phyloP scores from a whole-genome alignment of 352 stramenopile genomes.

The Pythium volutum region DNA sequence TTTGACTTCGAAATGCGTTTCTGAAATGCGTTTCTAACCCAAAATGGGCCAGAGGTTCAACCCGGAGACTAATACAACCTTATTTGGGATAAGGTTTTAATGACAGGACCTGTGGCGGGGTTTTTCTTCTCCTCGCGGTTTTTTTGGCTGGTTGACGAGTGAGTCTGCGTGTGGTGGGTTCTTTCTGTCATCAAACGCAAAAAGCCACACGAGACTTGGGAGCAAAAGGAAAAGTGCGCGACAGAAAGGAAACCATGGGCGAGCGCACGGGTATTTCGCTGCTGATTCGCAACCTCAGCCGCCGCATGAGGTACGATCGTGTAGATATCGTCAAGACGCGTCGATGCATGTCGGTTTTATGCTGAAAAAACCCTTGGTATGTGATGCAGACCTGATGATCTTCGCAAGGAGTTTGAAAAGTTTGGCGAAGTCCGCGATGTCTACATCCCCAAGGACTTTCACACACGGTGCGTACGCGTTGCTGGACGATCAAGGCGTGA shows the following conservation, averaged over 20 bases:
- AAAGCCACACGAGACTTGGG: neutral
- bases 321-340: neutral
- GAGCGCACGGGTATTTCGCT: conserved; percentile 85
- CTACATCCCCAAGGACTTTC: conserved; percentile 94
- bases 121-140: conserved; percentile 2
- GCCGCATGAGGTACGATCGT: conserved; percentile 65
- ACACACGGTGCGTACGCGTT: conserved; percentile 74
- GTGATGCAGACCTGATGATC: conserved; percentile 75
- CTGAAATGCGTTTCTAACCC: neutral
- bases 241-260: conserved; percentile 15
- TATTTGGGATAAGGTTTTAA: conserved; percentile 10
- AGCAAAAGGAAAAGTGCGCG: neutral
- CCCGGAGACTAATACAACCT: conserved; percentile 13
- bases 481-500: neutral
- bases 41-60: conserved; percentile 14
- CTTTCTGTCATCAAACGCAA: conserved; percentile 7
- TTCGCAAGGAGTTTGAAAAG: conserved; percentile 91
- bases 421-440: conserved; percentile 94
- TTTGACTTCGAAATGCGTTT: neutral
- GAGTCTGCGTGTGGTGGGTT: neutral
- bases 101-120: conserved; percentile 2
- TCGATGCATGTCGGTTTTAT: conserved; percentile 1
- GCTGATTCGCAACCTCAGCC: conserved; percentile 92
- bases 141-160: conserved; percentile 18
- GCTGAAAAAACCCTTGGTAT: neutral